phyloP scores from a whole-genome alignment of 2,329 filamentous ascomycete genomes.

The Xylariaceae sp. region DNA sequence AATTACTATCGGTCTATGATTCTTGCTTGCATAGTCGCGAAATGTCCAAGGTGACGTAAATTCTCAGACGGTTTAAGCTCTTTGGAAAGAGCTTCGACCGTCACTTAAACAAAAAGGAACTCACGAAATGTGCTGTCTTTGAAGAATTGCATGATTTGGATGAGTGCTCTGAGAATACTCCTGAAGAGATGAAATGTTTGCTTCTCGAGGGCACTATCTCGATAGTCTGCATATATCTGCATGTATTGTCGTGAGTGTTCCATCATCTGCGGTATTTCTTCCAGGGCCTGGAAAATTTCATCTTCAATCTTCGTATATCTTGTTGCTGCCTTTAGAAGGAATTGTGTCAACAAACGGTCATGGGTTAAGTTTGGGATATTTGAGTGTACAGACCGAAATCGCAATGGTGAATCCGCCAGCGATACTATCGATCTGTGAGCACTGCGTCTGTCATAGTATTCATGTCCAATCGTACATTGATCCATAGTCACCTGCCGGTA shows the following conservation, averaged over 20 bases:
- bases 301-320: conserved; percentile 9
- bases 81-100: too few relatives aligned
- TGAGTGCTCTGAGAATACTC: conserved; percentile 7
- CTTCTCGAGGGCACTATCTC: conserved; percentile 1
- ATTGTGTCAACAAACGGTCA: not conserved
- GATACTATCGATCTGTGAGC: conserved; percentile 3
- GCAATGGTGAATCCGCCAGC: conserved; percentile 7
- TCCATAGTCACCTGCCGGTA: conserved; percentile 9
- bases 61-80: too few relatives aligned
- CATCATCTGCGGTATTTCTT: conserved; percentile 7
- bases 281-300: conserved; percentile 4
- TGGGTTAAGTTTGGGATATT: not conserved
- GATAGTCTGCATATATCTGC: conserved; percentile 2
- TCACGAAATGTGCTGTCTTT: conserved; percentile 10
- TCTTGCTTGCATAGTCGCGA: too few relatives aligned
- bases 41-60: too few relatives aligned
- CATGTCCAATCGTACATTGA: not conserved
- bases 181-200: conserved; percentile 9
- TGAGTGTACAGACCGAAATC: not conserved
- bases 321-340: conserved; percentile 1
- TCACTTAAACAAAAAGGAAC: too few relatives aligned
- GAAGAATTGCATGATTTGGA: conserved; percentile 8
- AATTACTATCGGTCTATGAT: too few relatives aligned
- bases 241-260: conserved; percentile 4
- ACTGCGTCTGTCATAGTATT: not conserved